Base-by-base conservation (phyloP, 441 rosid genomes). In the Euphorbia celastroides region DNA sequence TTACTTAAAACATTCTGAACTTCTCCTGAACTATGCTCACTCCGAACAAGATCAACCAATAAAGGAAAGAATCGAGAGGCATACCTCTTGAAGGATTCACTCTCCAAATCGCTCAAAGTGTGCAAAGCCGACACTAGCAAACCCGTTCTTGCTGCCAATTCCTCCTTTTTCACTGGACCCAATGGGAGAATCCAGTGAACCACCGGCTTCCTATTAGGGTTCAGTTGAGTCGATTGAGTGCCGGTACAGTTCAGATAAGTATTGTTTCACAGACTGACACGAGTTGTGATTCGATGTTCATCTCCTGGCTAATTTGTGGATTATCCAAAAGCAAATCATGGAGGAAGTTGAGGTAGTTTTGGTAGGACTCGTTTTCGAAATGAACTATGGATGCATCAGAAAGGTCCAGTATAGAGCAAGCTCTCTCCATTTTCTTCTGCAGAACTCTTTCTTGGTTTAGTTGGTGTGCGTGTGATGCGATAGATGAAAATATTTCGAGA, bases 11-110 rank as follows among this genome's bases (percentile, higher is more conserved):
- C 79, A 46, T 20, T 69, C 74, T 85, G 94, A 63, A 93, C 90
- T 77, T 93, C 94, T 60, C 86, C 78, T 0, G 96, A 86, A 82
- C 88, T 73, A 78, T 93, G 98, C 86, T 90, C 98, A 57, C 94
- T 81, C 70, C 79, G 75, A 73, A 90, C 88, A 55, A 93, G 92
- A 65, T 90, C 91, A 60, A 90, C 89, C 87, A 93, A 79, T 83
- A 85, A 72, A 8, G 88, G 99, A 71, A 89, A 94, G 63, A 87
- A 77, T 59, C 55, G 79, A 0, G 83, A 71, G 12, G 80, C 77
- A 34, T 83, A 78, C 79, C 79, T 87, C 78, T 70, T 79, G 67
- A 88, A 91, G 7, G 86, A 77, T 48, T 81, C 85, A 65, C 79
- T 72, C 42, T 81, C 84, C 72, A 93, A 73, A 57, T 79, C 80